These are phyloP conservation scores for Heliamphora exappendiculata DNA, from an alignment of 148 eudicot genomes.

Conservation along the genomic window DNA sequence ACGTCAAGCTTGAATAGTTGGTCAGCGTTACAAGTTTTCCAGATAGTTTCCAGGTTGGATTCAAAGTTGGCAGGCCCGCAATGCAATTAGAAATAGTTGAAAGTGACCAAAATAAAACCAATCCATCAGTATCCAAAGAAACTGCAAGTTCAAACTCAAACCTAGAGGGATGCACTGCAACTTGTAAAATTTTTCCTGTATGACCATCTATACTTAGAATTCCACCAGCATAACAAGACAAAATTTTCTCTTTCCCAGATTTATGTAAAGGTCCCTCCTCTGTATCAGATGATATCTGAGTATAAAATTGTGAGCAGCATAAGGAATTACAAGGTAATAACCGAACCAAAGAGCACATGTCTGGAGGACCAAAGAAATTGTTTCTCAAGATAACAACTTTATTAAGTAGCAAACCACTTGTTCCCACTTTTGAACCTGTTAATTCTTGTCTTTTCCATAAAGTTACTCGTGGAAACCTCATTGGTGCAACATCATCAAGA, in stretches of 20 bases:
- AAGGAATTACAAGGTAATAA: slow-evolving; percentile 49
- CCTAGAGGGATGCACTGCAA: slow-evolving; percentile 59
- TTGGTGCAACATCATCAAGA: slow-evolving; percentile 78
- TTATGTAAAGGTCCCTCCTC: slow-evolving; percentile 25
- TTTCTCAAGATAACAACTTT: slow-evolving; percentile 66
- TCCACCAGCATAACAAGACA: slow-evolving; percentile 39
- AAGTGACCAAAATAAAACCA: slow-evolving; percentile 72
- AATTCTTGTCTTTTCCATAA: slow-evolving; percentile 66
- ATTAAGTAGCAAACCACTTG: slow-evolving; percentile 23
- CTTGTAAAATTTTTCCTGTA: slow-evolving; percentile 60
- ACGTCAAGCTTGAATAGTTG: slow-evolving; percentile 50
- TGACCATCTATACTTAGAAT: slow-evolving; percentile 62
- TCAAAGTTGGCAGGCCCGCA: slow-evolving; percentile 49
- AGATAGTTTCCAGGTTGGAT: slow-evolving; percentile 53
- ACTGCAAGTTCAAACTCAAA: slow-evolving; percentile 54
- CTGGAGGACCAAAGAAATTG: slow-evolving; percentile 57
- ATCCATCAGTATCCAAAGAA: slow-evolving; percentile 75
- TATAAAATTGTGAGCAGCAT: slow-evolving; percentile 43
- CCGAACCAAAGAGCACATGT: slow-evolving; percentile 56
- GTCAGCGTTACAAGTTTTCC: slow-evolving; percentile 40
- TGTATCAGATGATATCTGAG: slow-evolving; percentile 21
- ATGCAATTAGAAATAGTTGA: slow-evolving; percentile 37
- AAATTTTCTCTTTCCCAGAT: slow-evolving; percentile 24
- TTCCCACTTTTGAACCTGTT: slow-evolving; percentile 21
- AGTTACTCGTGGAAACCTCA: slow-evolving; percentile 76